Base-by-base conservation (phyloP, 306 rosid genomes). In the Cucumis melo region DNA sequence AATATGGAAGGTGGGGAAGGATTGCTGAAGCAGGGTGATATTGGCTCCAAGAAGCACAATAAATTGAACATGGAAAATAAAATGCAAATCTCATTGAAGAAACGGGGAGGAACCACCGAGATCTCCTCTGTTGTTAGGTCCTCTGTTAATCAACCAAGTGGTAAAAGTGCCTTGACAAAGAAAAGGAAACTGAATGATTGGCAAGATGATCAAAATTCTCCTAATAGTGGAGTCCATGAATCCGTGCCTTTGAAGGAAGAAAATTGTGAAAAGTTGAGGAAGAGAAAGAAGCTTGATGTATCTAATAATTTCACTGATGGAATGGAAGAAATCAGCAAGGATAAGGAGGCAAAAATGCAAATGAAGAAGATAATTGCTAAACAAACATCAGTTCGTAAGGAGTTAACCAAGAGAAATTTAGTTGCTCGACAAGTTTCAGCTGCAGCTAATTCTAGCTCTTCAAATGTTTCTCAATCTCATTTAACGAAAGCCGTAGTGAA, bases 391-490 rank as follows among this genome's bases (percentile, higher is more conserved):
- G 85, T 74, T 44, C 79, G 83, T 82, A 78, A 51, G 79, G 84
- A 80, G 83, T 85, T 79, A 51, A 39, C 82, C 58, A 79, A 81
- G 42, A 88, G 85, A 77, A 81, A 84, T 81, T 64, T 86, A 75
- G 86, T 78, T 59, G 76, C 77, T 80, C 83, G 83, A 62, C 53
- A 72, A 46, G 81, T 82, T 81, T 86, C 87, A 23, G 14, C 63
- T 74, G 90, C 87, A 56, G 88, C 90, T 57, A 84, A 86, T 76
- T 92, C 98, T 78, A 90, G 89, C 86, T 90, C 92, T 79, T 92
- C 98, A 66, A 89, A 90, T 85, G 81, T 86, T 77, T 90, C 96
- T 54, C 83, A 88, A 39, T 87, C 88, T 78, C 82, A 67, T 77
- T 84, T 73, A 83, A 80, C 51, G 16, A 86, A 85, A 74, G 83